phyloP scores from a whole-genome alignment of 2,329 filamentous ascomycete genomes.

The Verticillium zaregamsianum region DNA sequence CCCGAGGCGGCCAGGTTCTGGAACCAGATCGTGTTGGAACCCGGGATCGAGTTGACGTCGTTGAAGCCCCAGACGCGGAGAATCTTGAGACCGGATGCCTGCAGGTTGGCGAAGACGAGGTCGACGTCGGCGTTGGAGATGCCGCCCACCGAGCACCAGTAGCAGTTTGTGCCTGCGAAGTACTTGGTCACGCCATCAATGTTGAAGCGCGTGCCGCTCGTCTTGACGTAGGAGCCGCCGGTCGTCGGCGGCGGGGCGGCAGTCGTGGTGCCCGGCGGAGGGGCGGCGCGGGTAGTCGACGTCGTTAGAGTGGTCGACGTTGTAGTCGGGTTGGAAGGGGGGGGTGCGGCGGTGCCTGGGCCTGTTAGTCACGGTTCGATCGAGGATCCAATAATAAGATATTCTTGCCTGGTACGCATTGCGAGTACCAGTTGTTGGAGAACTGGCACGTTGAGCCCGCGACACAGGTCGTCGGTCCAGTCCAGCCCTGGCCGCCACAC shows the following conservation, averaged over 20 bases:
- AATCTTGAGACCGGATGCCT: slow-evolving; percentile 48
- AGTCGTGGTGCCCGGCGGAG: slow-evolving; percentile 1
- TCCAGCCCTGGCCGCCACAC: slow-evolving; percentile 32
- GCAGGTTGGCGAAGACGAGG: slow-evolving; percentile 42
- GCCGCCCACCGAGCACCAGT: slow-evolving; percentile 49
- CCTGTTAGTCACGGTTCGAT: slow-evolving; percentile 37
- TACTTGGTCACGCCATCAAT: slow-evolving; percentile 43
- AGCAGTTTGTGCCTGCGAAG: slow-evolving; percentile 51
- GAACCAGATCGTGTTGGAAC: slow-evolving; percentile 38
- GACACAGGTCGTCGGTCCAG: slow-evolving; percentile 30
- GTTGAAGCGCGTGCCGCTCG: slow-evolving; percentile 28
- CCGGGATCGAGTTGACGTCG: slow-evolving; percentile 41
- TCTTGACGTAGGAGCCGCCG: slow-evolving; percentile 14
- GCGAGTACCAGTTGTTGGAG: slow-evolving; percentile 34
- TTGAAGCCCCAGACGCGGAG: slow-evolving; percentile 61
- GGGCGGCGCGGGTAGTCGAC: not conserved
- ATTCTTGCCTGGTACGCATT: slow-evolving; percentile 25
- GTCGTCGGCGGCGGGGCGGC: slow-evolving; percentile 8
- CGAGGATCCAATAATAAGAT: slow-evolving; percentile 29
- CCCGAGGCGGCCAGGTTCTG: slow-evolving; percentile 44
- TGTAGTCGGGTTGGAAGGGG: slow-evolving; percentile 24
- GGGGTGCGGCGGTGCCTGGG: slow-evolving; percentile 35
- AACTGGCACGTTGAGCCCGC: slow-evolving; percentile 30
- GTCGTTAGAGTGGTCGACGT: slow-evolving; percentile 9
- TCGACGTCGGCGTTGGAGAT: slow-evolving; percentile 54